These are phyloP conservation scores for Pyropia haitanensis DNA, from an alignment of 23 red algal species.

Conservation along the genomic window DNA sequence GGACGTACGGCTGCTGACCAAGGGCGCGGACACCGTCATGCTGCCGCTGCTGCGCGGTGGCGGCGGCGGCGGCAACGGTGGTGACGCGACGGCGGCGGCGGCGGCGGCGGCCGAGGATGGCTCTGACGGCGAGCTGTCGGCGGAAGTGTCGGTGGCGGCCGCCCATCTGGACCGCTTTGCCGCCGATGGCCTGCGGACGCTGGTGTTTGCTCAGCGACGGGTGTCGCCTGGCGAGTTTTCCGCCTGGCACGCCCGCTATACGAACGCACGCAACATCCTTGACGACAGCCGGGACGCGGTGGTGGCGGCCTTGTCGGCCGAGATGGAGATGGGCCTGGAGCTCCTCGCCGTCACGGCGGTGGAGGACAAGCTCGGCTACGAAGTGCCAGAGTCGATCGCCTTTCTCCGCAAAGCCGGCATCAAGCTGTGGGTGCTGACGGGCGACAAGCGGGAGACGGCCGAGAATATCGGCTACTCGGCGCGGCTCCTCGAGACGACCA, in stretches of 20 bases:
- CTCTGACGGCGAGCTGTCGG: not conserved
- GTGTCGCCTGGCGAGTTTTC: slow-evolving; percentile 32
- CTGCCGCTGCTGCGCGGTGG: slow-evolving; percentile 25
- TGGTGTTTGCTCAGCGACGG: slow-evolving; percentile 44
- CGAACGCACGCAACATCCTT: slow-evolving; percentile 34
- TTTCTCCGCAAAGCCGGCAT: slow-evolving; percentile 84
- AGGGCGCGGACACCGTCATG: slow-evolving; percentile 87
- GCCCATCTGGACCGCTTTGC: slow-evolving; percentile 50
- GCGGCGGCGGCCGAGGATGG: too few relatives aligned
- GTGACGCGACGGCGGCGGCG: slow-evolving; percentile 1
- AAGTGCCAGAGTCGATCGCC: slow-evolving; percentile 62
- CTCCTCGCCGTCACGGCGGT: slow-evolving; percentile 65
- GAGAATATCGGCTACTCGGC: slow-evolving; percentile 80
- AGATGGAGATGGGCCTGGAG: slow-evolving; percentile 57
- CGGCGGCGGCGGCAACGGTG: slow-evolving; percentile 15
- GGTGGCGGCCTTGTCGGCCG: slow-evolving; percentile 25
- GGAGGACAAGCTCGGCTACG: slow-evolving; percentile 73
- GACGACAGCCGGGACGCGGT: slow-evolving; percentile 17
- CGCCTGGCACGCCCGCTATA: slow-evolving; percentile 24
- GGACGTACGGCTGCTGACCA: slow-evolving; percentile 52
- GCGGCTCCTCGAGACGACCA: slow-evolving; percentile 25
- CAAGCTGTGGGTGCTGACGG: slow-evolving; percentile 78
- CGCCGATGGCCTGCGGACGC: slow-evolving; percentile 69
- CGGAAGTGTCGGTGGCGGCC: too few relatives aligned
- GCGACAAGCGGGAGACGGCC: slow-evolving; percentile 81